Evolutionary conservation across 176 grass and related monocot species (phyloP).

Genomic region (Hyparrhenia diplandra): DNA sequence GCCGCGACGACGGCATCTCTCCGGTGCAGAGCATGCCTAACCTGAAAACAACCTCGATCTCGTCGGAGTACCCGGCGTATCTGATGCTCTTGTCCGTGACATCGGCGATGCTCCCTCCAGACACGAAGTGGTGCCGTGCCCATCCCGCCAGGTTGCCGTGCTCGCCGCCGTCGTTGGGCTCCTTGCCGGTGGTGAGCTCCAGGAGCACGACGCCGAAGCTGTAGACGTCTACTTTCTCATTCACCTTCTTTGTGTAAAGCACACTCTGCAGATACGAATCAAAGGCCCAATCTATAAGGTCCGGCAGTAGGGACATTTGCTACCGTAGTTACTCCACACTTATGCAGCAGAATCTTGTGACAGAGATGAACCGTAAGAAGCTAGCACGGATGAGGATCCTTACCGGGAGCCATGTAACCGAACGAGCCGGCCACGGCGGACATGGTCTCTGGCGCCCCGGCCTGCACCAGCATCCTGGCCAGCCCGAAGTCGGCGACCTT

Average conservation of each 20-base stretch:
- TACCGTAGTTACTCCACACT: no score
- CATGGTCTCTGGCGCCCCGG: slow-evolving; percentile 43
- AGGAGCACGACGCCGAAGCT: slow-evolving; percentile 93
- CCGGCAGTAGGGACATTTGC: neutral
- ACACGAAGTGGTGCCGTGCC: slow-evolving; percentile 46
- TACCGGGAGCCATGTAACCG: slow-evolving; percentile 96
- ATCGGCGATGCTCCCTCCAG: slow-evolving; percentile 29
- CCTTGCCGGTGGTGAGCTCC: slow-evolving; percentile 70
- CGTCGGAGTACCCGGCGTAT: slow-evolving; percentile 30
- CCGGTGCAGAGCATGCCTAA: slow-evolving; percentile 59
- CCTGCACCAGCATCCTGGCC: slow-evolving; percentile 60
- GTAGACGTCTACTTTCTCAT: slow-evolving; percentile 80
- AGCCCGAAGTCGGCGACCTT: slow-evolving; percentile 84
- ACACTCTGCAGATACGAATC: slow-evolving; percentile 39
- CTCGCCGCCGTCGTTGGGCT: slow-evolving; percentile 58
- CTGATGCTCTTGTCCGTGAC: slow-evolving; percentile 42
- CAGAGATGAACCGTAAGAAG: neutral
- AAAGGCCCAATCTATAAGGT: neutral
- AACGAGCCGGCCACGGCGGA: slow-evolving; percentile 70
- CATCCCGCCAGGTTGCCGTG: slow-evolving; percentile 57
- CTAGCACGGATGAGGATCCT: neutral
- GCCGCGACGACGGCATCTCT: slow-evolving; percentile 43
- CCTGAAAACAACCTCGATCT: slow-evolving; percentile 66
- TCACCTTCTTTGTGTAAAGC: slow-evolving; percentile 60
- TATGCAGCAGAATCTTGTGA: neutral